Percentiles rank a stretch among this genome's conserved stretches.
These are phyloP conservation scores for Phaffia rhodozyma DNA, from an alignment of 1,284 basidiomycete genomes.

Conservation along the genomic window DNA sequence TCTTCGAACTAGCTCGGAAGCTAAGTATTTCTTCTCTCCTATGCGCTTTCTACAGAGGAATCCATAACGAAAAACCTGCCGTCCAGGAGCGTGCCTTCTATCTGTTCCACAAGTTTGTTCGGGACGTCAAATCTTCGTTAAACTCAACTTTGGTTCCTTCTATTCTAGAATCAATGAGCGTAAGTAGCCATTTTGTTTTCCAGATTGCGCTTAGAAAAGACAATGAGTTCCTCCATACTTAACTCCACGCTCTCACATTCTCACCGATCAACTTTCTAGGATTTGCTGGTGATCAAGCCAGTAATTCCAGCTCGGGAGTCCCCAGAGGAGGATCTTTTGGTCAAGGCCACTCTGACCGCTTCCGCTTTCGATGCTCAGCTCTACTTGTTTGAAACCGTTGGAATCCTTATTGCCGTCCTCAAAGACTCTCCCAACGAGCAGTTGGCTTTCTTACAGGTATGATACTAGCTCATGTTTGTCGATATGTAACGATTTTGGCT, in stretches of 20 bases:
- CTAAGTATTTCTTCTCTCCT: neutral
- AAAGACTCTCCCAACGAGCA: slow-evolving; percentile 55
- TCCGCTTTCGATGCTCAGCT: slow-evolving; percentile 79
- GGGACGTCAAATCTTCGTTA: slow-evolving; percentile 69
- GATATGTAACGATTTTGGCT: no score
- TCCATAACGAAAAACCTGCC: slow-evolving; percentile 63
- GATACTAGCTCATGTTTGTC: neutral
- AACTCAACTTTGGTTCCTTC: slow-evolving; percentile 56
- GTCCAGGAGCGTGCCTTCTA: slow-evolving; percentile 79
- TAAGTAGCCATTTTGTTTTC: slow-evolving; percentile 24
- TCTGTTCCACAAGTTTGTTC: slow-evolving; percentile 86
- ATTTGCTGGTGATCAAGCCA: slow-evolving; percentile 40
- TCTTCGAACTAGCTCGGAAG: neutral
- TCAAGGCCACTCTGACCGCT: slow-evolving; percentile 58
- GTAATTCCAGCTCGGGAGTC: slow-evolving; percentile 39
- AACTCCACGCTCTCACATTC: neutral
- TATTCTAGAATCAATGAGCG: slow-evolving; percentile 60
- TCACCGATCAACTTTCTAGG: slow-evolving; percentile 27
- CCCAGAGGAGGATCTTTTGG: slow-evolving; percentile 45
- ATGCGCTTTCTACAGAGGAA: slow-evolving; percentile 48
- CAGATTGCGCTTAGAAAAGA: neutral
- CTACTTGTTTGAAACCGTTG: slow-evolving; percentile 88
- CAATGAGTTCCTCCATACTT: neutral
- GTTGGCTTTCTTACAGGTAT: slow-evolving; percentile 50
- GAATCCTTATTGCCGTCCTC: slow-evolving; percentile 67